A percentile compares a stretch with the other conserved stretches of the same genome.
phyloP scores from a whole-genome alignment of 495 filamentous ascomycete species.

The Talaromyces ruber region DNA sequence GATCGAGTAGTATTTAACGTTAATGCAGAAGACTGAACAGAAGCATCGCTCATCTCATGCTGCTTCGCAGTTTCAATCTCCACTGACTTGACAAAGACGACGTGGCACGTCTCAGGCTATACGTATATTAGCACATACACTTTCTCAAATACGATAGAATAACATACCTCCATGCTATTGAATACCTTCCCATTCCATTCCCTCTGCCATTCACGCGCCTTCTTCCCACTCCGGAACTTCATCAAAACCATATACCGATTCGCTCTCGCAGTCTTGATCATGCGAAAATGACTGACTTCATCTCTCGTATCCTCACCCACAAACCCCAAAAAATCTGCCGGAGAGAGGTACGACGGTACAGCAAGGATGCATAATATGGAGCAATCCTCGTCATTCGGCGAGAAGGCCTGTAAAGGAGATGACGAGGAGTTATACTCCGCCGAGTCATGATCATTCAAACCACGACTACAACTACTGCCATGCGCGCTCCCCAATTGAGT shows the following conservation, averaged over 20 bases:
- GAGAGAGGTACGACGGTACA: conserved; percentile 86
- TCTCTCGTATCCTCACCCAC: conserved; percentile 84
- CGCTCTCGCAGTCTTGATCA: conserved; percentile 80
- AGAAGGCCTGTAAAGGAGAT: conserved; percentile 8
- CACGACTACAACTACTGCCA: conserved; percentile 3
- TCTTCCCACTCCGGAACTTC: conserved; percentile 75
- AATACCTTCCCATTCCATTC: conserved; percentile 94
- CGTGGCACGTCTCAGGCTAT: conserved; percentile 92
- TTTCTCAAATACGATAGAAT: neutral
- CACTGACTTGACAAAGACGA: conserved; percentile 91
- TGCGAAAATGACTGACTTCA: conserved; percentile 86
- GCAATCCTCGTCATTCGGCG: conserved; percentile 50
- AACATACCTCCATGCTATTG: conserved; percentile 78
- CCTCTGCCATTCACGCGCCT: conserved; percentile 70
- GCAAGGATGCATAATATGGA: conserved; percentile 92
- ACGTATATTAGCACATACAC: conserved; percentile 14
- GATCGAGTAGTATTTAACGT: conserved; percentile 33
- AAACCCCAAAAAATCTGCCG: conserved; percentile 86
- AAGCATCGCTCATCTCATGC: conserved; percentile 11
- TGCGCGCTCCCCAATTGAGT: neutral
- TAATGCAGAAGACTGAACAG: conserved; percentile 28
- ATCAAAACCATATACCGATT: conserved; percentile 96
- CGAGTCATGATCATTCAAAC: conserved; percentile 8
- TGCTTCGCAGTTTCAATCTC: conserved; percentile 43
- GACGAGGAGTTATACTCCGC: conserved; percentile 72